Evolutionary conservation across 2,329 filamentous ascomycete species (phyloP).

Genomic region (Aspergillus persii): DNA sequence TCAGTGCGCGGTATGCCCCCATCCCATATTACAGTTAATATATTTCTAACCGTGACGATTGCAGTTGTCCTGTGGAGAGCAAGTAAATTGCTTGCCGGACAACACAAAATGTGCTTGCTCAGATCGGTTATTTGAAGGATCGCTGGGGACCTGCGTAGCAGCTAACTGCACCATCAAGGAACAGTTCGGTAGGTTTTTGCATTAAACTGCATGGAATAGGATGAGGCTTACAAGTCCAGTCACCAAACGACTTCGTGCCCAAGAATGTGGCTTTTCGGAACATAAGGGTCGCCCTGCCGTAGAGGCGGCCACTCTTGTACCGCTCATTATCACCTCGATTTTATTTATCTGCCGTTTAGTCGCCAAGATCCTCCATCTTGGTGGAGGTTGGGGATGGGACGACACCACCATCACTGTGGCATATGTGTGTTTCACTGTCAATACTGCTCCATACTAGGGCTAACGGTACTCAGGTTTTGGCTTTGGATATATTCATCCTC

Average conservation of each 20-base stretch:
- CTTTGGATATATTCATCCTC: constrained; percentile 9
- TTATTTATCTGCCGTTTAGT: constrained; percentile 13
- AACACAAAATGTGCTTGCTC: background rate
- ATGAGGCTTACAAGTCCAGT: background rate
- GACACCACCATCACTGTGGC: constrained; percentile 17
- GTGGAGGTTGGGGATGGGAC: constrained; percentile 16
- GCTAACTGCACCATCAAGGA: background rate
- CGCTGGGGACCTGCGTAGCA: background rate
- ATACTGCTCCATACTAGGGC: background rate
- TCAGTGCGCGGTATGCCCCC: background rate
- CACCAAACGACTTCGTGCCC: constrained; percentile 6
- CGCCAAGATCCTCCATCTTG: constrained; percentile 11
- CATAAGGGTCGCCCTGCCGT: constrained; percentile 9
- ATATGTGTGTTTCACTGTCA: constrained; percentile 9
- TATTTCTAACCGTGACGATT: background rate
- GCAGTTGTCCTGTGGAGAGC: background rate
- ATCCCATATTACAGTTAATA: background rate
- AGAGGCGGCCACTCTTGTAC: constrained; percentile 11
- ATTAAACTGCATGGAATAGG: background rate
- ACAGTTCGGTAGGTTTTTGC: background rate
- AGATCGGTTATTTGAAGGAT: background rate
- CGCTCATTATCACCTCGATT: constrained; percentile 12
- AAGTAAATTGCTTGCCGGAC: background rate
- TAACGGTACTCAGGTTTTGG: constrained; percentile 11
- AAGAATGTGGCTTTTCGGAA: constrained; percentile 8